Evolutionary conservation across 2,329 filamentous ascomycete species (phyloP).

Genomic region (Escovopsis weberi): DNA sequence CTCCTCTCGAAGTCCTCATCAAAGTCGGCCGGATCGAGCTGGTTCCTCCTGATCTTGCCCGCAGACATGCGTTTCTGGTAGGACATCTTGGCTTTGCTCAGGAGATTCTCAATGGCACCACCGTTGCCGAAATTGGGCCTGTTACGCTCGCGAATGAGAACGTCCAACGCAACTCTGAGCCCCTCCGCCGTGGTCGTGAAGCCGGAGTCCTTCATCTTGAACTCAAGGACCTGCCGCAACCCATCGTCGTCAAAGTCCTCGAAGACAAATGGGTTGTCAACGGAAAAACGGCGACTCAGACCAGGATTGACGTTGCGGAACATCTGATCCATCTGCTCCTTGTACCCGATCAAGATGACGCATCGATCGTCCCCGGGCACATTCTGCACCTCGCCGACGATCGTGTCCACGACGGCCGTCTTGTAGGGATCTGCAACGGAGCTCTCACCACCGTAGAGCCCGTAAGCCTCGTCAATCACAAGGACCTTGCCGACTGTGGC

Average conservation of each 20-base stretch:
- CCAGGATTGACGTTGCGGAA: constrained; percentile 62
- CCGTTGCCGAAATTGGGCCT: constrained; percentile 60
- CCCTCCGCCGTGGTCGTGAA: constrained; percentile 38
- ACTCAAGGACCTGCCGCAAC: constrained; percentile 41
- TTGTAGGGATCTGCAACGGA: constrained; percentile 30
- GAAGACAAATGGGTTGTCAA: constrained; percentile 50
- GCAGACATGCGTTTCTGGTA: constrained; percentile 17
- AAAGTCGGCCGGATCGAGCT: constrained; percentile 62
- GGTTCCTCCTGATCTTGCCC: constrained; percentile 31
- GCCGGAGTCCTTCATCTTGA: constrained; percentile 45
- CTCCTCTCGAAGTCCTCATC: constrained; percentile 47
- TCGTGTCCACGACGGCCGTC: constrained; percentile 54
- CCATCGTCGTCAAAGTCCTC: constrained; percentile 50
- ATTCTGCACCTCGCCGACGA: constrained; percentile 59
- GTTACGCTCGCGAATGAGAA: constrained; percentile 47
- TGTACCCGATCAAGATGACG: constrained; percentile 57
- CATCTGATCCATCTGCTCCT: constrained; percentile 55
- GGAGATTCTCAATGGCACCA: constrained; percentile 55
- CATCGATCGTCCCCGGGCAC: constrained; percentile 57
- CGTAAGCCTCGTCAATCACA: constrained; percentile 70
- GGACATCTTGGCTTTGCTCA: constrained; percentile 38
- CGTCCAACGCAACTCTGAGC: constrained; percentile 38
- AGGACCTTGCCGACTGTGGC: constrained; percentile 57
- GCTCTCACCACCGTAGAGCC: constrained; percentile 31
- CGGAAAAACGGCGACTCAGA: constrained; percentile 48